phyloP scores from a whole-genome alignment of 1,139 yeast species.

The Suhomyces chickasaworum region DNA sequence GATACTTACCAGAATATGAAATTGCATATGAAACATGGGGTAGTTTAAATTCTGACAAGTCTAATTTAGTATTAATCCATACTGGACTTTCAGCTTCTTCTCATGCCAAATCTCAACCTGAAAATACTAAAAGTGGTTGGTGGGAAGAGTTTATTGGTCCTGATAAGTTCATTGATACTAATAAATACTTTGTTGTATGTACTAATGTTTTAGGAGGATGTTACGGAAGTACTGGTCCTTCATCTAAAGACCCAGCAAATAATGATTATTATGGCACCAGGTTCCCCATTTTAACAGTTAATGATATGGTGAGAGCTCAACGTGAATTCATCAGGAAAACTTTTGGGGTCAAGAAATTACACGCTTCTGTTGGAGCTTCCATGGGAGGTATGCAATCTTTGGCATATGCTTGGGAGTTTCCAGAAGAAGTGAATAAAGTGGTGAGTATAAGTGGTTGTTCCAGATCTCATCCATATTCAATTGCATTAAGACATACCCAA shows the following conservation, averaged over 20 bases:
- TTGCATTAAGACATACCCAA: slow-evolving; percentile 91
- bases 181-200: slow-evolving; percentile 79
- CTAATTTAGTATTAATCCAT: slow-evolving; percentile 78
- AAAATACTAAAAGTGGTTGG: slow-evolving; percentile 82
- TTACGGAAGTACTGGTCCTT: slow-evolving; percentile 94
- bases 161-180: slow-evolving; percentile 74
- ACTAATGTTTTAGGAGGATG: slow-evolving; percentile 94
- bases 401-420: slow-evolving; percentile 84
- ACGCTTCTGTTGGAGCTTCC: slow-evolving; percentile 87
- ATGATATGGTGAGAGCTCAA: slow-evolving; percentile 92
- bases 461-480: slow-evolving; percentile 89
- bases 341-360: slow-evolving; percentile 62
- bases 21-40: slow-evolving; percentile 94
- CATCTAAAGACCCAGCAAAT: slow-evolving; percentile 75
- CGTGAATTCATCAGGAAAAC: slow-evolving; percentile 62
- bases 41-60: slow-evolving; percentile 35
- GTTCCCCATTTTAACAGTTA: slow-evolving; percentile 82
- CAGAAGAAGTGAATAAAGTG: slow-evolving; percentile 70
- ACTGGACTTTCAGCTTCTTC: slow-evolving; percentile 94
- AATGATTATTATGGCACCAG: slow-evolving; percentile 73
- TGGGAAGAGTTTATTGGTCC: slow-evolving; percentile 96
- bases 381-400: slow-evolving; percentile 98
- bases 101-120: slow-evolving; percentile 84
- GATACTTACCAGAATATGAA: slow-evolving; percentile 68
- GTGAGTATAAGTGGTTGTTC: slow-evolving; percentile 90